Base-by-base conservation (phyloP, 2,329 filamentous ascomycete species). In the Emergomyces pasteurianus region DNA sequence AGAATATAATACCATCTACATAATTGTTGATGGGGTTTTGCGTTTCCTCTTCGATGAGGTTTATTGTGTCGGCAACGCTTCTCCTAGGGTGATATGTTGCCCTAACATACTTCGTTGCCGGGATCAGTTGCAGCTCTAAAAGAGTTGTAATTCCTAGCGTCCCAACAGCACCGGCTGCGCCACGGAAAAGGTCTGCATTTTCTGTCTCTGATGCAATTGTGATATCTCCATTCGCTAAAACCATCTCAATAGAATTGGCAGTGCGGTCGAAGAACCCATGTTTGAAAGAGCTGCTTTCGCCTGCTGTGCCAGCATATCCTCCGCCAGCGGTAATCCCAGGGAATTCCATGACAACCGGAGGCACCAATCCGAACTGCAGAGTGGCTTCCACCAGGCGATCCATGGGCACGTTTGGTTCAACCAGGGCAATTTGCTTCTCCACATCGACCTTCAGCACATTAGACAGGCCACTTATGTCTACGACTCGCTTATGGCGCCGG, bases 361-460 rank as follows among this genome's bases (percentile, higher is more conserved):
- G 85, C 0, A 89, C 72, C 0, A 88, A 73, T 0, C 81, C 81
- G 56, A 82, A 68, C 4, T 73, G 70, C 54, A 85, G 66, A 0
- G 84, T 84, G 1, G 79, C 82, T 59, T 81, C 78, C 0, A 88
- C 80, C 1, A 89, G 76, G 0, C 74, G 74, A 62, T 87, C 85
- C 85, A 89, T 88, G 0, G 84, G 77, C 3, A 89, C 85, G 65
- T 88, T 89, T 0, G 86, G 85, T 67, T 89, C 85, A 0, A 87
- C 85, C n/a, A 87, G 72, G 6, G 81, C 86, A 3, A 81, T 86
- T 64, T 78, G 80, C 6, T 70, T 70, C 1, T 73, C 66, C 0
- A 66, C 71, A 68, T 90, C 81, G 54, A 92, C 75, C 9, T 77
- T 73, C 10, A 92, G 75, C 18, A 92, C 81, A 70, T 82, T 79